phyloP scores from a whole-genome alignment of 306 rosid genomes.

The Quillaja saponaria region DNA sequence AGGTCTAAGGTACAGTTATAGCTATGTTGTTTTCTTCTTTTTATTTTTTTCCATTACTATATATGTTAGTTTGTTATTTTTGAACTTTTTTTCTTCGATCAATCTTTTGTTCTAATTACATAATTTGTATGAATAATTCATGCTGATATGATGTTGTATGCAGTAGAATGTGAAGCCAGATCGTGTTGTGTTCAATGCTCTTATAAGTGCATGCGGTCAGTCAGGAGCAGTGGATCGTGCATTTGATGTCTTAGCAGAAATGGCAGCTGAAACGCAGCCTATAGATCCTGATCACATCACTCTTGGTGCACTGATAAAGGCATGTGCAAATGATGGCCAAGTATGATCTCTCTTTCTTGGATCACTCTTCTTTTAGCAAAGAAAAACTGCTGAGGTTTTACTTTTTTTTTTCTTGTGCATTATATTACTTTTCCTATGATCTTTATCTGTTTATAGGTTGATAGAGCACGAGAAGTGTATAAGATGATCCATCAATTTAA shows the following conservation, averaged over 20 bases:
- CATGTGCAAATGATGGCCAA: constrained; percentile 90
- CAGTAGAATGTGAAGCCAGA: constrained; percentile 99
- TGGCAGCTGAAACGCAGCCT: constrained; percentile 78
- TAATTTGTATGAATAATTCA: too few species aligned
- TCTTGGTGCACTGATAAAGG: constrained; percentile 88
- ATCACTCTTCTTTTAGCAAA: too few species aligned
- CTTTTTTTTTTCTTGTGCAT: too few species aligned
- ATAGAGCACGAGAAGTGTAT: constrained; percentile 81
- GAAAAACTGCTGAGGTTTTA: too few species aligned
- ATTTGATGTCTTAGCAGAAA: constrained; percentile 90
- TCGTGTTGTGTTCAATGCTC: constrained; percentile 99
- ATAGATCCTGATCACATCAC: constrained; percentile 90
- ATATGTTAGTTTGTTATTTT: constrained; percentile 18
- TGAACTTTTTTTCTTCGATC: not conserved
- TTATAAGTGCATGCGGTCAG: constrained; percentile 92
- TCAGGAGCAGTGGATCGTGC: constrained; percentile 98
- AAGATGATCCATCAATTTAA: constrained; percentile 67
- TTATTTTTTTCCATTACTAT: constrained; percentile 8
- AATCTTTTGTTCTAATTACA: constrained; percentile 24
- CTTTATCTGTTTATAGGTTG: constrained; percentile 57
- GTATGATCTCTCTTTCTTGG: too few species aligned
- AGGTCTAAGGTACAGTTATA: constrained; percentile 84
- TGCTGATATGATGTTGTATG: constrained; percentile 70
- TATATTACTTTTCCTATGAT: constrained; percentile 18
- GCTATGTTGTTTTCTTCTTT: constrained; percentile 12